Evolutionary conservation across 805 yeast genomes (phyloP).

Genomic region (Spathaspora sp.): DNA sequence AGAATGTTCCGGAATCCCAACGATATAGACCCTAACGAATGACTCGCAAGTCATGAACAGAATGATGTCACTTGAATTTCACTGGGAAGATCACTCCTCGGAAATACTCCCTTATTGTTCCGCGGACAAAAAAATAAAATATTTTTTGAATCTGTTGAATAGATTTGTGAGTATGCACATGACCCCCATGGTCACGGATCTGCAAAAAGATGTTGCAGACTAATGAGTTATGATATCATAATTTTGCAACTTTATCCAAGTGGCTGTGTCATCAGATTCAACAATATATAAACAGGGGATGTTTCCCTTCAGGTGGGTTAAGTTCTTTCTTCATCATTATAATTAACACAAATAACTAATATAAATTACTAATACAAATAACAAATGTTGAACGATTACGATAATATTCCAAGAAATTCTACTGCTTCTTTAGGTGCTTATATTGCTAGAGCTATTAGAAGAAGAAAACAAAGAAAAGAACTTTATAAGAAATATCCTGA

Average conservation of each 20-base stretch:
- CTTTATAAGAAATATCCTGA: slow-evolving; percentile 3
- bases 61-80: too few species aligned
- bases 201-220: not conserved
- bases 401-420: slow-evolving; percentile 3
- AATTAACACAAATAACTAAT: not conserved
- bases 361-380: not conserved
- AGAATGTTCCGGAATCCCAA: too few species aligned
- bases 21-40: too few species aligned
- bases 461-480: slow-evolving; percentile 1
- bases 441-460: not conserved
- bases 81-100: too few species aligned
- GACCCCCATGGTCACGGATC: too few species aligned
- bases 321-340: not conserved
- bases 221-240: not conserved
- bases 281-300: not conserved
- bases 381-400: slow-evolving; percentile 1
- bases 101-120: too few species aligned
- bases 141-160: too few species aligned
- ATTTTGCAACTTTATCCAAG: not conserved
- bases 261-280: not conserved
- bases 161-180: too few species aligned
- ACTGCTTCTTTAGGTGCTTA: slow-evolving; percentile 1
- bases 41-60: not conserved
- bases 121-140: too few species aligned
- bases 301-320: not conserved